These are phyloP conservation scores for Phytopythium helicoides DNA, from an alignment of 352 stramenopile genomes.

Conservation along the genomic window DNA sequence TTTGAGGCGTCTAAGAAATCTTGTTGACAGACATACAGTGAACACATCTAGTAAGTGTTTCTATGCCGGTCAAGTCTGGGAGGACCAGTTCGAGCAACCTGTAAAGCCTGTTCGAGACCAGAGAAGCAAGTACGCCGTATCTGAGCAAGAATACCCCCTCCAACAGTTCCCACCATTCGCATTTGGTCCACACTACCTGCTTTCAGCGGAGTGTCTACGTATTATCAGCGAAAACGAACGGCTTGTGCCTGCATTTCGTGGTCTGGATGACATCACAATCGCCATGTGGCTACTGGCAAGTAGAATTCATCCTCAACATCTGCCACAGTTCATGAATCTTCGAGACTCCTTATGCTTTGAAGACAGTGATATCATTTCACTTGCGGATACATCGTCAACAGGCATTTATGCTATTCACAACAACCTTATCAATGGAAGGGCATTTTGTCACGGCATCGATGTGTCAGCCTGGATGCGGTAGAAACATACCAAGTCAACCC, in stretches of 20 bases:
- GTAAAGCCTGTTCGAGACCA: conserved; percentile 24
- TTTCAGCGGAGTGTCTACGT: conserved; percentile 36
- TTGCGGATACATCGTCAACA: conserved; percentile 15
- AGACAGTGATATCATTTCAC: neutral
- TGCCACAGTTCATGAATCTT: conserved; percentile 18
- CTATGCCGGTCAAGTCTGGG: conserved; percentile 36
- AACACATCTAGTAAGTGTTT: conserved; percentile 5
- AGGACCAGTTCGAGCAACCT: conserved; percentile 6
- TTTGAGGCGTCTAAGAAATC: conserved; percentile 16
- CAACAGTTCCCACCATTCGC: conserved; percentile 31
- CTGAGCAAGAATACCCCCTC: conserved; percentile 28
- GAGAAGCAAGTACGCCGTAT: conserved; percentile 29
- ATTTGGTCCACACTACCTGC: conserved; percentile 42
- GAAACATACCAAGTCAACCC: too few species aligned
- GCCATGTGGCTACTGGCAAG: conserved; percentile 41
- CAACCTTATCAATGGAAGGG: conserved; percentile 23
- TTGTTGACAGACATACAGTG: neutral
- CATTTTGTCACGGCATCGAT: neutral
- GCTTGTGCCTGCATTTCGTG: conserved; percentile 10
- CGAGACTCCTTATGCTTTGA: conserved; percentile 7
- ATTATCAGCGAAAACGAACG: conserved; percentile 35
- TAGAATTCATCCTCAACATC: conserved; percentile 16
- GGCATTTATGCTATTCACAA: conserved; percentile 22
- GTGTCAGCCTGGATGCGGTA: neutral
- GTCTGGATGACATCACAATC: conserved; percentile 38